Evolutionary conservation across 257 asterid genomes (phyloP).

Genomic region (Datura wrightii): DNA sequence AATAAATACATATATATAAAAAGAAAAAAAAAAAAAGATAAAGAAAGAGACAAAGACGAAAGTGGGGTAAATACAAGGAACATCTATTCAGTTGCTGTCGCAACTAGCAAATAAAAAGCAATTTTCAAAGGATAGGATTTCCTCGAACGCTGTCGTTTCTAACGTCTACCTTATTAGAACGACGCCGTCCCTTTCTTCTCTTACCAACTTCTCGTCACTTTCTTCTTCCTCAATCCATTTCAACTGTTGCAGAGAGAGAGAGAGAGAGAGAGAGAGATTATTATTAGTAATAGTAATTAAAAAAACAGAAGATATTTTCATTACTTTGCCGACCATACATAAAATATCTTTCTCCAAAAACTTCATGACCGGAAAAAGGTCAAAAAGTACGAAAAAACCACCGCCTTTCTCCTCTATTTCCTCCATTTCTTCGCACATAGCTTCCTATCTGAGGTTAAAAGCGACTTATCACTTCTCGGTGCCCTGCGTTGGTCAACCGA

Average conservation of each 20-base stretch:
- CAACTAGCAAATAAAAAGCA: background rate
- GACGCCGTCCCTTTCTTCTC: background rate
- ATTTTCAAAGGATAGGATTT: background rate
- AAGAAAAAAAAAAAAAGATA: too few species aligned
- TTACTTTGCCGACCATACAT: constrained; percentile 27
- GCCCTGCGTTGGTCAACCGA: background rate
- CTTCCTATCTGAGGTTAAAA: constrained; percentile 17
- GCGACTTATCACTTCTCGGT: background rate
- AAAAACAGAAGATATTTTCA: constrained; percentile 29
- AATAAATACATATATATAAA: background rate
- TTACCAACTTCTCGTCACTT: constrained; percentile 25
- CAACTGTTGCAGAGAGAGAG: constrained; percentile 20
- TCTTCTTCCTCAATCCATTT: constrained; percentile 29
- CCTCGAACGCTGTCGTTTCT: background rate
- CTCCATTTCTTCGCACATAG: background rate
- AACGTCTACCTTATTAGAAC: background rate
- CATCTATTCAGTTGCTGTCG: constrained; percentile 20
- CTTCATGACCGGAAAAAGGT: constrained; percentile 14
- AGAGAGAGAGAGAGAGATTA: background rate
- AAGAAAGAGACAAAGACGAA: background rate
- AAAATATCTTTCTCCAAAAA: constrained; percentile 15
- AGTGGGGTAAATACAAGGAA: constrained; percentile 22
- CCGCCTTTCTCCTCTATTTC: constrained; percentile 6
- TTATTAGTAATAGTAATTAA: background rate
- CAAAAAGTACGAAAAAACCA: constrained; percentile 5